These are phyloP conservation scores for Fragilariopsis cylindrus DNA, from an alignment of 108 stramenopile genomes.

Conservation along the genomic window DNA sequence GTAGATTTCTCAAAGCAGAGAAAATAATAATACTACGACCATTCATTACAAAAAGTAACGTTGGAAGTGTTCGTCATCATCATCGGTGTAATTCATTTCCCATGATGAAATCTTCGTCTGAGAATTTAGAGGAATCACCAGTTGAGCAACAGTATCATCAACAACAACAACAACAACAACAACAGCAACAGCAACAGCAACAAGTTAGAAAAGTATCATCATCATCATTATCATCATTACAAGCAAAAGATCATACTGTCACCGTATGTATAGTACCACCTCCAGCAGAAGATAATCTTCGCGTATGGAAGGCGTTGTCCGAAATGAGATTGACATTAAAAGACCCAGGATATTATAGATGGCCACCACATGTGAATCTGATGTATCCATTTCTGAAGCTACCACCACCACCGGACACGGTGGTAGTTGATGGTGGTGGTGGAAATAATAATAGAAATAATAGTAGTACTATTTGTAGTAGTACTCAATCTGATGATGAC, in stretches of 20 bases:
- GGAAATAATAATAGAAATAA: background rate
- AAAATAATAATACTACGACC: too few relatives aligned
- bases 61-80: too few relatives aligned
- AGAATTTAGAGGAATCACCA: too few relatives aligned
- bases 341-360: conserved; percentile 70
- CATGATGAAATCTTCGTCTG: too few relatives aligned
- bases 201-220: background rate
- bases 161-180: background rate
- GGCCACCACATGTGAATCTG: conserved; percentile 85
- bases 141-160: background rate
- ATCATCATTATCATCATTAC: background rate
- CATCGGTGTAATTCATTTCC: too few relatives aligned
- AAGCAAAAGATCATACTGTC: conserved; percentile 36
- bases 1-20: too few relatives aligned
- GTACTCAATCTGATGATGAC: background rate
- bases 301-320: conserved; percentile 43
- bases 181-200: background rate
- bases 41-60: too few relatives aligned
- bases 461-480: background rate
- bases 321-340: conserved; percentile 55
- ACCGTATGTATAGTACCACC: conserved; percentile 79
- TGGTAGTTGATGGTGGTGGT: background rate
- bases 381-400: conserved; percentile 77
- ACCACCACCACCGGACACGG: background rate
- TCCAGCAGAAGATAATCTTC: conserved; percentile 22